phyloP scores from a whole-genome alignment of 768 basidiomycete species.

The Gautieria morchelliformis region DNA sequence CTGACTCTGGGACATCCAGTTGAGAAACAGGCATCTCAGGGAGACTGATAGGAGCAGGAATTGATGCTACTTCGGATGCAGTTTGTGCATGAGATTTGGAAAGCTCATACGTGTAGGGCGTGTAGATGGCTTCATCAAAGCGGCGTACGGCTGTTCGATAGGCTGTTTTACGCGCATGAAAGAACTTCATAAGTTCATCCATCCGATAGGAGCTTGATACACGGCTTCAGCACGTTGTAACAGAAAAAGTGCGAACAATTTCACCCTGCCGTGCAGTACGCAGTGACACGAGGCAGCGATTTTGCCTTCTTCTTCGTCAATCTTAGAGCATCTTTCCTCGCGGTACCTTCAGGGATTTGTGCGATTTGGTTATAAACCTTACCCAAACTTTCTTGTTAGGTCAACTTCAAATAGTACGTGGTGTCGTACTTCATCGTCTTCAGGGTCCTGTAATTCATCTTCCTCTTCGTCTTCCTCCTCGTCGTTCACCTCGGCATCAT shows the following conservation, averaged over 20 bases:
- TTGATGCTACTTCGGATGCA: background rate
- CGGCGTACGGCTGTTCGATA: constrained; percentile 81
- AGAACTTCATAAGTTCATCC: constrained; percentile 79
- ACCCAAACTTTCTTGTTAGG: background rate
- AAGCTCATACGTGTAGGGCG: constrained; percentile 73
- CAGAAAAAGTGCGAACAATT: constrained; percentile 13
- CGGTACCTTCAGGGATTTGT: constrained; percentile 89
- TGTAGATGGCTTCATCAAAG: constrained; percentile 92
- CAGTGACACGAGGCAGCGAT: constrained; percentile 85
- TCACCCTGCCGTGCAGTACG: constrained; percentile 88
- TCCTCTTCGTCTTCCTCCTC: constrained; percentile 50
- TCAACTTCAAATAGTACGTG: background rate
- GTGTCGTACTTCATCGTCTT: constrained; percentile 46
- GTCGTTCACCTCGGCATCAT: constrained; percentile 22
- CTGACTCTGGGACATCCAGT: constrained; percentile 59
- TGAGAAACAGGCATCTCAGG: constrained; percentile 10
- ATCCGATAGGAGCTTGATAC: constrained; percentile 74
- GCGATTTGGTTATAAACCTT: constrained; percentile 93
- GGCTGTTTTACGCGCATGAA: constrained; percentile 69
- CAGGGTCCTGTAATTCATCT: constrained; percentile 38
- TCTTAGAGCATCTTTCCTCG: constrained; percentile 79
- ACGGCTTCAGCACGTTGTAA: background rate
- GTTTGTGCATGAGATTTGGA: constrained; percentile 15
- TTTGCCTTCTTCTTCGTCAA: constrained; percentile 95
- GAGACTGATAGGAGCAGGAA: constrained; percentile 1